A percentile compares a stretch with the other conserved stretches of the same genome.
Conservation (phyloP, 2,329 filamentous ascomycete genomes). For the Dryadomyces quercus-mongolicae region DNA sequence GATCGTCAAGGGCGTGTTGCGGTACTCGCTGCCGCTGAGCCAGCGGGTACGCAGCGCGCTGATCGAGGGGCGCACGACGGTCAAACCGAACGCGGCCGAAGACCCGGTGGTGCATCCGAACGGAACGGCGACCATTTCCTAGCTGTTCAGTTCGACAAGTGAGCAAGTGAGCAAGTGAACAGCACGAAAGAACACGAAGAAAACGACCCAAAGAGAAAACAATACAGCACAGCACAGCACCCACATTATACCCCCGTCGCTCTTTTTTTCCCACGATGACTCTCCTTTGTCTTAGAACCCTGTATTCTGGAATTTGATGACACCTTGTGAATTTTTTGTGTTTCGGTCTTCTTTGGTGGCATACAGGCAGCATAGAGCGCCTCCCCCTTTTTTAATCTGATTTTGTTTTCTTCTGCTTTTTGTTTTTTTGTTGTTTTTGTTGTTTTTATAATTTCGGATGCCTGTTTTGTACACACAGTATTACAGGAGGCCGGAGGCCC, state of each 20-base stretch:
- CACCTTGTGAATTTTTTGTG: not conserved
- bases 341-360: not conserved
- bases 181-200: not conserved
- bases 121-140: slow-evolving; percentile 18
- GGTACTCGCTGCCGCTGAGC: slow-evolving; percentile 60
- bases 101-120: slow-evolving; percentile 32
- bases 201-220: not conserved
- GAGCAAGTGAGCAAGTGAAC: not conserved
- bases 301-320: slow-evolving; percentile 3
- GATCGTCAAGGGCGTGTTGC: slow-evolving; percentile 80
- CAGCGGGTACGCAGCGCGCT: slow-evolving; percentile 46
- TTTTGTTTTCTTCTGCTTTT: not conserved
- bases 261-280: slow-evolving; percentile 4
- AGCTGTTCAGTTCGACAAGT: no score
- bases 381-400: not conserved
- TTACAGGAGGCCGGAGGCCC: no score
- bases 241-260: slow-evolving; percentile 1
- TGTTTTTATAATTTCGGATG: not conserved
- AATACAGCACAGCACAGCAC: not conserved
- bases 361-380: not conserved
- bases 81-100: slow-evolving; percentile 51
- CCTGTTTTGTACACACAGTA: no score
- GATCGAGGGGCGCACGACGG: slow-evolving; percentile 45
- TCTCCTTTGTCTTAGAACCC: slow-evolving; percentile 8
- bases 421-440: not conserved